Base-by-base conservation (phyloP, 2,329 filamentous ascomycete genomes). In the Trichocomaceae sp. region DNA sequence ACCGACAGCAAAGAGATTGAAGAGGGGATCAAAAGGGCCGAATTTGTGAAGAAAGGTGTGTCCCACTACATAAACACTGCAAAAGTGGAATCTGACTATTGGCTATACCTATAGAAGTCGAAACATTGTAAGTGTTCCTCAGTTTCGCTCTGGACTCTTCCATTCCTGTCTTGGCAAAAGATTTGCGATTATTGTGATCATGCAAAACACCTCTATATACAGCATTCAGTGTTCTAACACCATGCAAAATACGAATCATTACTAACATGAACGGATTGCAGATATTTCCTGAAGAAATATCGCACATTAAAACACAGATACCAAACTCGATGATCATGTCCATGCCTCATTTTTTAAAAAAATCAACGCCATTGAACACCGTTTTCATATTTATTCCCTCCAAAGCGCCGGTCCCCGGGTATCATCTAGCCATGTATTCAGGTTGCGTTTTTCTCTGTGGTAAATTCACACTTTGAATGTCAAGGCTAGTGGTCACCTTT, bases 221-320 rank as follows among this genome's bases (percentile, higher is more conserved):
- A 41, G 17, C 39, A 42, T 42, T n/a, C 9, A 10, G 17, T 19
- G 17, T 7, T 12, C 13, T 13, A 17, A n/a, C 35, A 17, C 12
- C 4, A 10, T 39, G 35, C 35, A 17, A 39, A 17, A 5, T n/a
- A 3, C 39, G 8, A 19, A 13, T 22, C 22, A 46, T 55, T 61
- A 56, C 62, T 66, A 58, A 69, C 61, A 59, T 53, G 52, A 58
- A 35, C 60, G 13, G 20, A 60, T 52, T 58, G 59, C 69, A 95
- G 89, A 69, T 95, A 95, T 72, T 95, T 93, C 75, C 78, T 96
- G 64, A 96, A 95, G 77, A 83, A 88, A 69, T 96, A 96, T 75
- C 85, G 92, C 63, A 84, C 88, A 23, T 75, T 96, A 65, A 85
- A 86, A 66, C 86, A 93, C 74, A 80, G 89, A 67, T 96, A 96